Conservation (phyloP, 163 green algal genomes). For the Prototheca stagnorum region DNA sequence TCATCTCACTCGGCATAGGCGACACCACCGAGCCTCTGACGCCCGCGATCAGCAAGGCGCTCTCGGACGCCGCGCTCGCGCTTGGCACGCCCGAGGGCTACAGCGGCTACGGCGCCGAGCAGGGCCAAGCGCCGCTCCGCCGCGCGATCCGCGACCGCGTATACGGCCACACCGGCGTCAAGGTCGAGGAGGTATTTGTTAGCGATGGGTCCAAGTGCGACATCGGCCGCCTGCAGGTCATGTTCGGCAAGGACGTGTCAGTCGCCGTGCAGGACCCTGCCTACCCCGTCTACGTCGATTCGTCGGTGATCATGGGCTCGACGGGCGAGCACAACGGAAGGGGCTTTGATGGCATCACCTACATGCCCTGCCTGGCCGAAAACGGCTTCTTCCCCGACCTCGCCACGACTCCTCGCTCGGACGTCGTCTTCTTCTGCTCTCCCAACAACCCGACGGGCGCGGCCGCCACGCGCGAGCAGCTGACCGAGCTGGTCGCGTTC, state of each 20-base stretch:
- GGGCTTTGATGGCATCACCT: conserved; percentile 78
- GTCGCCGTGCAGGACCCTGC: conserved; percentile 83
- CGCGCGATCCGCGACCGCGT: conserved; percentile 62
- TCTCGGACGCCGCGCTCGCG: conserved; percentile 58
- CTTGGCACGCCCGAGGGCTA: conserved; percentile 88
- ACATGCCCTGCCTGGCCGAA: conserved; percentile 78
- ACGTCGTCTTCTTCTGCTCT: conserved; percentile 99
- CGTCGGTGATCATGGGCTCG: conserved; percentile 94
- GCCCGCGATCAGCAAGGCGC: conserved; percentile 63
- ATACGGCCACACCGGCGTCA: conserved; percentile 54
- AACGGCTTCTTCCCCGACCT: conserved; percentile 95
- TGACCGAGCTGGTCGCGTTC: conserved; percentile 78
- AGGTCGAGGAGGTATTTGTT: conserved; percentile 83
- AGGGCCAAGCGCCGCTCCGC: conserved; percentile 64
- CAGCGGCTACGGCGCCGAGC: conserved; percentile 88
- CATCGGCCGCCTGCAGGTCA: conserved; percentile 85
- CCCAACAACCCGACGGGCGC: conserved; percentile 95
- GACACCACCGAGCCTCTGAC: conserved; percentile 98
- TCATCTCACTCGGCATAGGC: conserved; percentile 95
- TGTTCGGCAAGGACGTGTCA: conserved; percentile 63
- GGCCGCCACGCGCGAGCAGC: conserved; percentile 77
- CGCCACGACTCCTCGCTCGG: conserved; percentile 48
- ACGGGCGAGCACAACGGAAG: conserved; percentile 64
- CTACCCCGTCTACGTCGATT: conserved; percentile 97
- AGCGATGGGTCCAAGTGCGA: conserved; percentile 98